These are phyloP conservation scores for Ophiocordyceps unilateralis DNA, from an alignment of 2,329 filamentous ascomycete genomes.

Conservation along the genomic window DNA sequence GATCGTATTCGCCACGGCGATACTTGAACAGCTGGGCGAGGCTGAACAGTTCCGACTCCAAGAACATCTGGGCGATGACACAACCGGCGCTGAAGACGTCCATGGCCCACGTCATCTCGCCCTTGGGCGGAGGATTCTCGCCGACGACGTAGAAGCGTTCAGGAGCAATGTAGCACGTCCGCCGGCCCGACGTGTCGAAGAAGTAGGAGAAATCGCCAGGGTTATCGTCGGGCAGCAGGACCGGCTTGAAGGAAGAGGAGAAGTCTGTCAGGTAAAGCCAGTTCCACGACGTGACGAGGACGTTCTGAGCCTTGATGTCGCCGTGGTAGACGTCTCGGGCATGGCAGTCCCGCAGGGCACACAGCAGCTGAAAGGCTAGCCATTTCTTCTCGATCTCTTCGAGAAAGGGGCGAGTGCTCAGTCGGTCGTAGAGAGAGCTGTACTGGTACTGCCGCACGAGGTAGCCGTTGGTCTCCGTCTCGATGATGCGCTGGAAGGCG, in stretches of 20 bases:
- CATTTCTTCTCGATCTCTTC: conserved; percentile 99
- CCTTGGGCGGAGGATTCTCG: conserved; percentile 41
- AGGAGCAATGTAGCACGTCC: conserved; percentile 89
- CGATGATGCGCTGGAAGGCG: conserved; percentile 75
- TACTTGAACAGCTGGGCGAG: conserved; percentile 93
- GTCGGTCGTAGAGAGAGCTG: conserved; percentile 89
- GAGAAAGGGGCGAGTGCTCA: conserved; percentile 89
- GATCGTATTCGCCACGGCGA: conserved; percentile 81
- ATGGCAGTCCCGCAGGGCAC: conserved; percentile 83
- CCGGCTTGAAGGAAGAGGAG: conserved; percentile 86
- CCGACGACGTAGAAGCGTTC: conserved; percentile 71
- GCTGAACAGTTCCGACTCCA: conserved; percentile 95
- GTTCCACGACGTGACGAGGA: conserved; percentile 96
- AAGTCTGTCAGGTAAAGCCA: conserved; percentile 98
- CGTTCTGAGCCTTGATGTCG: conserved; percentile 97
- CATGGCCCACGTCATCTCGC: conserved; percentile 77
- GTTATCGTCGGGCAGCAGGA: conserved; percentile 87
- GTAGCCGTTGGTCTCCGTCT: conserved; percentile 83
- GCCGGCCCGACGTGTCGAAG: conserved; percentile 79
- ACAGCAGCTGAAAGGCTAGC: conserved; percentile 90
- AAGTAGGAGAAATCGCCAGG: conserved; percentile 96
- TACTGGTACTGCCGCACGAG: conserved; percentile 90
- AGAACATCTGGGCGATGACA: conserved; percentile 88
- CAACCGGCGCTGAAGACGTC: conserved; percentile 95
- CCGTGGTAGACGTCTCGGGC: conserved; percentile 80